Conservation (phyloP, 2,329 filamentous ascomycete species). For the Endoconidiophora polonica region DNA sequence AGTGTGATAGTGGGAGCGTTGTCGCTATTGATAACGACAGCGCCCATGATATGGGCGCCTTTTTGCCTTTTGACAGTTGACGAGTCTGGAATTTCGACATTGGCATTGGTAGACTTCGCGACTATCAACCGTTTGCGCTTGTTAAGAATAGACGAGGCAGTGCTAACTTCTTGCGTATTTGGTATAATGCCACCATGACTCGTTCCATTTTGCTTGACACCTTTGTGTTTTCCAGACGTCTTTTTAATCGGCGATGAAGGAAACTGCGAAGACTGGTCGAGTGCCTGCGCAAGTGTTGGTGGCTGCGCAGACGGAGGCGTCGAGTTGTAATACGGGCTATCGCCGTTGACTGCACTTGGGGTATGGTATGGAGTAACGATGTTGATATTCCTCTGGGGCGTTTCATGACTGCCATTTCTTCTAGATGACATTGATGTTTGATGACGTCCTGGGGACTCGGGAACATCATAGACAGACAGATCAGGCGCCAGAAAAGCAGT, state of each 20-base stretch:
- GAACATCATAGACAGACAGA: constrained; percentile 10
- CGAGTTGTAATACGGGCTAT: neutral
- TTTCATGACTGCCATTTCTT: neutral
- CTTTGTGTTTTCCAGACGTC: neutral
- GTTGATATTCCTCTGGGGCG: neutral
- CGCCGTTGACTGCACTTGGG: neutral
- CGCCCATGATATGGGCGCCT: too few relatives aligned
- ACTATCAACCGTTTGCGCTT: neutral
- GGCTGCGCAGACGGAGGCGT: constrained; percentile 1
- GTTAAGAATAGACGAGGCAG: neutral
- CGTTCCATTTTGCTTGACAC: neutral
- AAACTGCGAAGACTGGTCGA: constrained; percentile 3
- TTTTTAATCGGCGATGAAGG: neutral
- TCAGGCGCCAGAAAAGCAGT: neutral
- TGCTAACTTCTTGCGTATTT: neutral
- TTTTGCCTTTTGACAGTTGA: neutral
- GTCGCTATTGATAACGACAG: too few relatives aligned
- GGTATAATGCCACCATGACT: neutral
- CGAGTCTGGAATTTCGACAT: neutral
- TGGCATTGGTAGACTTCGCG: too few relatives aligned
- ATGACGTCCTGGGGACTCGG: neutral
- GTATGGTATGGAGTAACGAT: neutral
- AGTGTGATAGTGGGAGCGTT: neutral
- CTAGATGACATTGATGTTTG: too few relatives aligned
- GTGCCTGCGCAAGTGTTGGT: neutral